Percentiles rank a stretch among this genome's conserved stretches.
Evolutionary conservation across 1,284 basidiomycete species (phyloP).

Genomic region (Bjerkandera adusta): DNA sequence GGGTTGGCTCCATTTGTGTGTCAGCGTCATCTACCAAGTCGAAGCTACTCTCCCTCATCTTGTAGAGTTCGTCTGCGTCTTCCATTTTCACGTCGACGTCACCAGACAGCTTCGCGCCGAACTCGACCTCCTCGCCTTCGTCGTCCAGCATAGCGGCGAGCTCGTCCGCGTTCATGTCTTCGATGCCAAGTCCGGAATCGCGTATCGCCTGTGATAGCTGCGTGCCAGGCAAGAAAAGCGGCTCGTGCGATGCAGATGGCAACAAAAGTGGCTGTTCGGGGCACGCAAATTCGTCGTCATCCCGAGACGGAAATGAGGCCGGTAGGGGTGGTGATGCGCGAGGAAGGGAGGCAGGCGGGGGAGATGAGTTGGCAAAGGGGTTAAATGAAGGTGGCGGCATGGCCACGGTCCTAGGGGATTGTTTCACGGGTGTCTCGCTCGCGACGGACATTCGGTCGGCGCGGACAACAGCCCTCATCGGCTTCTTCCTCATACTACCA

Average conservation of each 20-base stretch:
- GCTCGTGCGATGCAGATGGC: slow-evolving; percentile 34
- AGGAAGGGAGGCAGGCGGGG: slow-evolving; percentile 11
- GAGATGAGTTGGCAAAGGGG: slow-evolving; percentile 5
- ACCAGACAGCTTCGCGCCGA: slow-evolving; percentile 29
- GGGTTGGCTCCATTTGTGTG: slow-evolving; percentile 47
- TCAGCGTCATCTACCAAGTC: slow-evolving; percentile 40
- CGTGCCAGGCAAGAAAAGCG: slow-evolving; percentile 62
- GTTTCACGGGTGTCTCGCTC: slow-evolving; percentile 15
- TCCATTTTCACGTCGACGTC: slow-evolving; percentile 14
- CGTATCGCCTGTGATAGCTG: slow-evolving; percentile 57
- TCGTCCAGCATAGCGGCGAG: slow-evolving; percentile 62
- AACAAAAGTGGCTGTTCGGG: slow-evolving; percentile 5
- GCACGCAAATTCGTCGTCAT: slow-evolving; percentile 3
- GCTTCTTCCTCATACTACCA: slow-evolving; percentile 32
- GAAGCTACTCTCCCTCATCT: slow-evolving; percentile 25
- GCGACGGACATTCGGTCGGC: slow-evolving; percentile 34
- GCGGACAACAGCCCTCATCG: slow-evolving; percentile 59
- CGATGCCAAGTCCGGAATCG: slow-evolving; percentile 60
- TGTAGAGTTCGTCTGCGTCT: slow-evolving; percentile 15
- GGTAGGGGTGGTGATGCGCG: slow-evolving; percentile 6
- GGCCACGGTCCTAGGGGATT: neutral
- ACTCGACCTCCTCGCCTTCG: slow-evolving; percentile 61
- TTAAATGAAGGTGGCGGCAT: slow-evolving; percentile 30
- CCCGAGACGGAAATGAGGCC: slow-evolving; percentile 13
- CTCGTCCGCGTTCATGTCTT: slow-evolving; percentile 62